Evolutionary conservation across 2,329 filamentous ascomycete species (phyloP).

Genomic region (Trichoderma simmonsii): DNA sequence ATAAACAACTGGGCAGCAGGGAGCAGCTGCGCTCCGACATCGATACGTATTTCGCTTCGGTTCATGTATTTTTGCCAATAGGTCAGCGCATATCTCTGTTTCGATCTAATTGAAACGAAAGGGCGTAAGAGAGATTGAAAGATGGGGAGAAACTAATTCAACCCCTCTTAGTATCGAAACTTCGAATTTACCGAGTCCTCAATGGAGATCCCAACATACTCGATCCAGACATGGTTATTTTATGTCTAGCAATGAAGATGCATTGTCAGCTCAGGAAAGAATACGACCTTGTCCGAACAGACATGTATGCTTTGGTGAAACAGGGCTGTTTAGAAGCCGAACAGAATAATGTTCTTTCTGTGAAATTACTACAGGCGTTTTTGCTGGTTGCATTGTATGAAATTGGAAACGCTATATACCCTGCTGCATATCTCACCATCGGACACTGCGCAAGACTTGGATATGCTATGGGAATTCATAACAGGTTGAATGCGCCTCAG

Average conservation of each 20-base stretch:
- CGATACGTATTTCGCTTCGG: not conserved
- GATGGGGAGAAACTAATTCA: not conserved
- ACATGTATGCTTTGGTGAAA: not conserved
- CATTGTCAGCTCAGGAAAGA: not conserved
- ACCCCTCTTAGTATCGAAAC: not conserved
- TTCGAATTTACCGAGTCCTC: not conserved
- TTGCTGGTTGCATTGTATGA: not conserved
- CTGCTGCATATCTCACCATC: not conserved
- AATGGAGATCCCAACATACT: not conserved
- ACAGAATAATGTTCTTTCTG: not conserved
- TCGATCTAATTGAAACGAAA: not conserved
- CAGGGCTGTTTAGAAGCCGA: not conserved
- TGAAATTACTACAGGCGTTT: not conserved
- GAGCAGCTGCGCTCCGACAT: not conserved
- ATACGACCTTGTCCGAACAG: not conserved
- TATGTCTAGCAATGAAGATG: not conserved
- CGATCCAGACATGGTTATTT: not conserved
- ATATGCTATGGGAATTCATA: not conserved
- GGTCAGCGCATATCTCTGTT: not conserved
- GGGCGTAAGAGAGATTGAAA: not conserved
- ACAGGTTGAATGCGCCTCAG: not conserved
- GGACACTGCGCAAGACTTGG: not conserved
- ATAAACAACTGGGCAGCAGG: not conserved
- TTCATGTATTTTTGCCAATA: not conserved
- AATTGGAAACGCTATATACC: not conserved